A percentile compares a stretch with the other conserved stretches of the same genome.
These are phyloP conservation scores for Nematocida homosporus DNA, from an alignment of 371 early-diverging fungal genomes.

Conservation along the genomic window DNA sequence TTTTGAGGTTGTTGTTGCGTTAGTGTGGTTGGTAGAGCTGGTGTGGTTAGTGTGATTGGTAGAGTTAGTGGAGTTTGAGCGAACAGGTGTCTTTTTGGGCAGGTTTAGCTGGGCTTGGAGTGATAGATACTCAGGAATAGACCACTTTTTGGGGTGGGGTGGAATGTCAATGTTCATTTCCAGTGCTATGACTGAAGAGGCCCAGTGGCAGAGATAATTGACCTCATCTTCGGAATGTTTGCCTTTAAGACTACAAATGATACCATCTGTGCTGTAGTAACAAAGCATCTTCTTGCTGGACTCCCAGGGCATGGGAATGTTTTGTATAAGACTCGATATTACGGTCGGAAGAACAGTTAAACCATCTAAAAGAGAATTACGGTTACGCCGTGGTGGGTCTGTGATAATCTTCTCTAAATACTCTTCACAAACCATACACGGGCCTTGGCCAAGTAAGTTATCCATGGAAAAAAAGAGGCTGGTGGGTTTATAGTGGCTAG, in stretches of 20 bases:
- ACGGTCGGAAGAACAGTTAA: not conserved
- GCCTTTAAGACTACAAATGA: constrained; percentile 14
- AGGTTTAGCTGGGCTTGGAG: not conserved
- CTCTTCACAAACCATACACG: not conserved
- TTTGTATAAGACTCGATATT: constrained; percentile 74
- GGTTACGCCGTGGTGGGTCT: constrained; percentile 44
- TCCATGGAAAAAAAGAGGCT: too few relatives aligned
- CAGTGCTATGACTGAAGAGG: not conserved
- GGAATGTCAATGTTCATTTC: not conserved
- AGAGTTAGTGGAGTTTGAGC: too few relatives aligned
- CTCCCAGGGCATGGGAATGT: constrained; percentile 99
- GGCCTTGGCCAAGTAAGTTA: not conserved
- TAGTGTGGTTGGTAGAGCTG: too few relatives aligned
- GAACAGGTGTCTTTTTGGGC: not conserved
- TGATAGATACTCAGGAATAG: not conserved
- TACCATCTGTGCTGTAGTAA: constrained; percentile 36
- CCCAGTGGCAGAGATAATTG: constrained; percentile 44
- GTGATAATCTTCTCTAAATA: constrained; percentile 39
- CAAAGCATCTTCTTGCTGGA: constrained; percentile 68
- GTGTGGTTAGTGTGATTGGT: too few relatives aligned
- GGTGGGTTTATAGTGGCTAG: too few relatives aligned
- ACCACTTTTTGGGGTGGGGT: not conserved
- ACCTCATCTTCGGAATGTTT: constrained; percentile 23
- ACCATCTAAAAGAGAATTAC: constrained; percentile 9
- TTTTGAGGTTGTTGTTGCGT: not conserved